A percentile compares a stretch with the other conserved stretches of the same genome.
These are phyloP conservation scores for Zelonia costaricensis DNA, from an alignment of 208 protist species.

Conservation along the genomic window DNA sequence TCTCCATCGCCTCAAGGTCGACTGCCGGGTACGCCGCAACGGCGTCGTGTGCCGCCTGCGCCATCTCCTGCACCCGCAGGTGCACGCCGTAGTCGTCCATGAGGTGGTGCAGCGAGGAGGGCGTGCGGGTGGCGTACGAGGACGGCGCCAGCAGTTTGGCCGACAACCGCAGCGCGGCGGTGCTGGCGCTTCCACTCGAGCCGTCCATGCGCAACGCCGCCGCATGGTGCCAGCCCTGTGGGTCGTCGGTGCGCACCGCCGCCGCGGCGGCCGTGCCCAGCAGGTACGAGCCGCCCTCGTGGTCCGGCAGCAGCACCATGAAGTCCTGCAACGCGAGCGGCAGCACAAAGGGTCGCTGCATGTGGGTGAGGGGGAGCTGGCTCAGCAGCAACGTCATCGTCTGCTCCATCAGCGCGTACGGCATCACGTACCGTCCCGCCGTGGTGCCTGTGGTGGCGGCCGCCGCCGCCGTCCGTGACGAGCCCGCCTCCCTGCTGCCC, in stretches of 20 bases:
- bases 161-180: slow-evolving; percentile 13
- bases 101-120: slow-evolving; percentile 38
- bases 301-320: slow-evolving; percentile 73
- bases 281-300: slow-evolving; percentile 17
- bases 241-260: slow-evolving; percentile 9
- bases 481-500: background rate
- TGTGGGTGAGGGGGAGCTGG: slow-evolving; percentile 59
- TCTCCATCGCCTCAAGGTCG: slow-evolving; percentile 20
- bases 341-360: slow-evolving; percentile 69
- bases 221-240: slow-evolving; percentile 5
- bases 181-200: background rate
- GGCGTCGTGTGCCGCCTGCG: slow-evolving; percentile 24
- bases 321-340: slow-evolving; percentile 62
- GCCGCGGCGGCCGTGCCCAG: slow-evolving; percentile 19
- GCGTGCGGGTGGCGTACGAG: slow-evolving; percentile 12
- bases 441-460: too few relatives aligned
- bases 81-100: slow-evolving; percentile 47
- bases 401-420: slow-evolving; percentile 72
- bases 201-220: slow-evolving; percentile 5
- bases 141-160: slow-evolving; percentile 7
- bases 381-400: slow-evolving; percentile 49
- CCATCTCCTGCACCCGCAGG: slow-evolving; percentile 39
- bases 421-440: slow-evolving; percentile 25
- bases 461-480: background rate
- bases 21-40: slow-evolving; percentile 18